phyloP scores from a whole-genome alignment of 2,329 filamentous ascomycete species.

The Atkinsonella hypoxylon region DNA sequence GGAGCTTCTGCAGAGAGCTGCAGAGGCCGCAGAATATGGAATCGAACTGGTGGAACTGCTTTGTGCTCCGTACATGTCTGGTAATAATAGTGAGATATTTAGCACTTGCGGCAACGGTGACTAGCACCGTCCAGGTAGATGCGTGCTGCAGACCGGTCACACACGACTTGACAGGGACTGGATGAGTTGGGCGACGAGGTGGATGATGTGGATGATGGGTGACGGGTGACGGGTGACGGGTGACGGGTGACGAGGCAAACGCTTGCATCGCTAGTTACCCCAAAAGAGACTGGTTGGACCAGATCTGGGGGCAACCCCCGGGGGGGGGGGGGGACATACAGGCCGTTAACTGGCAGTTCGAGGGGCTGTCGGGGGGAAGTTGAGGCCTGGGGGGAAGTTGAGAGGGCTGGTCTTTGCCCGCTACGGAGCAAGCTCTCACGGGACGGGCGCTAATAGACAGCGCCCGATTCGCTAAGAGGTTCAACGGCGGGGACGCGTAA shows the following conservation, averaged over 20 bases:
- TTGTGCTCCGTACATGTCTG: neutral
- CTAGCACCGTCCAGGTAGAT: slow-evolving; percentile 17
- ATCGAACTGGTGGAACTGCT: neutral
- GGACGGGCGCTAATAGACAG: slow-evolving; percentile 10
- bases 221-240: neutral
- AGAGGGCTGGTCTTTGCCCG: too few relatives aligned
- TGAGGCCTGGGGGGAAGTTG: too few relatives aligned
- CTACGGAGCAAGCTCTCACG: neutral
- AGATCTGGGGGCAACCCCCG: neutral
- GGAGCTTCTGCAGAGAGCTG: neutral
- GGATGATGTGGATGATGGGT: slow-evolving; percentile 11
- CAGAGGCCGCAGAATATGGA: neutral
- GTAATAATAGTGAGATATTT: neutral
- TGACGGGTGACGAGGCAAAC: neutral
- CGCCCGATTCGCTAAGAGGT: slow-evolving; percentile 10
- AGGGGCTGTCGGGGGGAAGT: neutral
- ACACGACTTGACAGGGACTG: slow-evolving; percentile 12
- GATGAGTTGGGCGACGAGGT: slow-evolving; percentile 9
- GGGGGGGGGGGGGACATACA: neutral
- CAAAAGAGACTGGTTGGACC: neutral
- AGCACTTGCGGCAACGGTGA: slow-evolving; percentile 11
- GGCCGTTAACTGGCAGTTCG: too few relatives aligned
- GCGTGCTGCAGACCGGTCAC: slow-evolving; percentile 15
- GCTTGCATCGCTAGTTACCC: neutral
- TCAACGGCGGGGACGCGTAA: neutral